Conservation (phyloP, 257 asterid genomes). For the Solanum bukasovii region DNA sequence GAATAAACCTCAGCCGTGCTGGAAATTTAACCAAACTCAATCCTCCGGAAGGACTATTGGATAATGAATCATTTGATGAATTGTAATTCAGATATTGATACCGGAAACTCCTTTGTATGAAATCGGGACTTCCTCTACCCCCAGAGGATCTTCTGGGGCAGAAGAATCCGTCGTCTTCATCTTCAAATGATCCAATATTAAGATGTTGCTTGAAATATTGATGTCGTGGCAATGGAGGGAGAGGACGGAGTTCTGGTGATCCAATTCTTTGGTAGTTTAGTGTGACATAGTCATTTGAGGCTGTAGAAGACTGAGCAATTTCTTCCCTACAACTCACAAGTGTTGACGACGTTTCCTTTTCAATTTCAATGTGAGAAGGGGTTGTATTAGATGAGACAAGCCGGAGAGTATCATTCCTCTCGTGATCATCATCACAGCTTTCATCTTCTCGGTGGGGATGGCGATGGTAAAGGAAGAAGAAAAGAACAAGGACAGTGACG, state of each 20-base stretch:
- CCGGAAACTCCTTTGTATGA: background rate
- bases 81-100: conserved; percentile 11
- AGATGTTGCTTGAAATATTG: conserved; percentile 26
- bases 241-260: conserved; percentile 89
- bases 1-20: conserved; percentile 41
- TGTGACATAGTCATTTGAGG: background rate
- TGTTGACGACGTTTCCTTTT: conserved; percentile 31
- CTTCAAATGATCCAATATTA: conserved; percentile 10
- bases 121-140: conserved; percentile 23
- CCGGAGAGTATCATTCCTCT: conserved; percentile 46
- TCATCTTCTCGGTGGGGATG: conserved; percentile 21
- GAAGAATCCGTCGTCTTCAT: conserved; percentile 42
- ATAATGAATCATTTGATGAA: conserved; percentile 36
- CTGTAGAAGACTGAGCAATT: conserved; percentile 10
- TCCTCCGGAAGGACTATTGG: conserved; percentile 52
- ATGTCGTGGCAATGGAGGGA: conserved; percentile 72
- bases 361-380: conserved; percentile 33
- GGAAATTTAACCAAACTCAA: conserved; percentile 40
- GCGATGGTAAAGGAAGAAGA: conserved; percentile 41
- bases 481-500: conserved; percentile 17
- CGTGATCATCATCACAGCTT: conserved; percentile 10
- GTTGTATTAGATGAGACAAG: conserved; percentile 52
- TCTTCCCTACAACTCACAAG: conserved; percentile 49
- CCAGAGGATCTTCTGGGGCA: conserved; percentile 56
- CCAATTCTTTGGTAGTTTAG: conserved; percentile 32